Conservation (phyloP, 2,329 filamentous ascomycete genomes). For the Cladosporium sp. region DNA sequence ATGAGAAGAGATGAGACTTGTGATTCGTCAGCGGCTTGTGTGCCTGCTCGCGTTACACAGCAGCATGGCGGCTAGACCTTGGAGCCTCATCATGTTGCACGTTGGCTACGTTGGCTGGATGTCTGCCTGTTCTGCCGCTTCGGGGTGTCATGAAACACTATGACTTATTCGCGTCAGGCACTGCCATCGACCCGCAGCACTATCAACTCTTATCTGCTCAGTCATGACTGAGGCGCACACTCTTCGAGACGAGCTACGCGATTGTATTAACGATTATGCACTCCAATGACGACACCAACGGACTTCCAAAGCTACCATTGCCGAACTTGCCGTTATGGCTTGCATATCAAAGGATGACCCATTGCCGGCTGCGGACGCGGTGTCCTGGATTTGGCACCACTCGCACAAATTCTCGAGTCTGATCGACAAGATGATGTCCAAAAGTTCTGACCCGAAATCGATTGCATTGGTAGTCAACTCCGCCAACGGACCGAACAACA, state of each 20-base stretch:
- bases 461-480: neutral
- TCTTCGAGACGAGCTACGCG: neutral
- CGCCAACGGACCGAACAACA: too few species aligned
- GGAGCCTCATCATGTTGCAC: neutral
- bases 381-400: neutral
- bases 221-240: neutral
- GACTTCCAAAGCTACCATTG: neutral
- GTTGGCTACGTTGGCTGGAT: neutral
- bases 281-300: neutral
- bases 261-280: neutral
- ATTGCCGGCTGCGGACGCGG: neutral
- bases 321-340: neutral
- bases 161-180: neutral
- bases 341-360: neutral
- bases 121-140: neutral
- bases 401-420: neutral
- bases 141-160: neutral
- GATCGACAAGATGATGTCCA: neutral
- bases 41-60: constrained; percentile 7
- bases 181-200: neutral
- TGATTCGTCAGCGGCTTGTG: neutral
- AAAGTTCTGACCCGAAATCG: neutral
- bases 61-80: neutral
- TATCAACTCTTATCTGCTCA: neutral
- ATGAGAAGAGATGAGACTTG: constrained; percentile 30